Evolutionary conservation across 2,329 filamentous ascomycete species (phyloP), one percentile per base, ranked within the genome.

Genomic region (Pyrenochaeta sp.): DNA sequence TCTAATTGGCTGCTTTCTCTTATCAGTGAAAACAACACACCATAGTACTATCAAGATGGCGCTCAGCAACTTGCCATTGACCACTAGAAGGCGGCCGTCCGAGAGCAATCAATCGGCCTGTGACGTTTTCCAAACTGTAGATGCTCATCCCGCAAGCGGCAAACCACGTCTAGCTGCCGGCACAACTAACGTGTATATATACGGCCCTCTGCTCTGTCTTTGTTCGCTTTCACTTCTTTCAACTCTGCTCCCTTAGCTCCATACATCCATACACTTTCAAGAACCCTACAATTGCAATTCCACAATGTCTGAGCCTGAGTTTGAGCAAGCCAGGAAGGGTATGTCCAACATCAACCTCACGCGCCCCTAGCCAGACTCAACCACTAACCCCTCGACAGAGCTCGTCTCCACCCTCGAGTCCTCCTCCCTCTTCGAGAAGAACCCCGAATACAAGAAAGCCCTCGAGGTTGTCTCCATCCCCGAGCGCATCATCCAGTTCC

Each of bases 321-420:
- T 98, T 83, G 88, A 97, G 87, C 94, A 98, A 87, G 94, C 94
- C 74, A 96, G 96, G 87, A 91, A 92, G 79, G 92, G 92, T 96
- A 82, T 73, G 84, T 66, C 15, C 40, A 40, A 18, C 36, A 12
- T 41, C 39, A 41, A 41, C n/a, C 12, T n/a, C 14, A 21, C 15
- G 1, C 15, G 21, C 21, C n/a, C 7, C 20, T 20, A 36, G 21
- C 43, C 32, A n/a, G n/a, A n/a, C 36, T 41, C n/a, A 14, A 7
- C 15, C 37, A 32, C 60, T 68, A 48, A 70, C 53, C 43, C 18
- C 9, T 4, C 23, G n/a, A 10, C 57, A 96, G 94, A 99, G 87
- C 91, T 99, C 67, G 91, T 85, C 78, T 95, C 90, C 74, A 97
- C 93, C 59, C 91, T 99, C 75, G 92, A 98, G 82, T 88, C 93